Conservation (phyloP, 2,329 filamentous ascomycete species). For the Metarhizium humberi region DNA sequence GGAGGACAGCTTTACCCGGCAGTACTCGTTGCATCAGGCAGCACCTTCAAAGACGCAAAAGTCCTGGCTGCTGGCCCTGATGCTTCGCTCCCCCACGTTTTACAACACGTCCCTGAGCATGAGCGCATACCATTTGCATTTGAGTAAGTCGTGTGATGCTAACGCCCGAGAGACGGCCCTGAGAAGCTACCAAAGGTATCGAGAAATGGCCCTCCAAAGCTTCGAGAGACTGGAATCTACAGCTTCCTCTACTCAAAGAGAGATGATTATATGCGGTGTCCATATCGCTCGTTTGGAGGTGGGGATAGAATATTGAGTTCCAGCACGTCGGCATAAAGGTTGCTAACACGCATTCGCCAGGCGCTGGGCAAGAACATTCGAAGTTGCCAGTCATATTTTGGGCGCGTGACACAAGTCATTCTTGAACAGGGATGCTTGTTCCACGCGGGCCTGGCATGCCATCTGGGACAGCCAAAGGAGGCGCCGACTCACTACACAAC, state of each 20-base stretch:
- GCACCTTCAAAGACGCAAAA: neutral
- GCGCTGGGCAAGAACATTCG: neutral
- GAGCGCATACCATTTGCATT: neutral
- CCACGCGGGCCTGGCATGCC: neutral
- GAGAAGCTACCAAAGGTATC: neutral
- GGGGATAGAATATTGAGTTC: neutral
- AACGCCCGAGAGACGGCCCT: neutral
- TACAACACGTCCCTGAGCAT: slow-evolving; percentile 1
- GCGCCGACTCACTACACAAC: neutral
- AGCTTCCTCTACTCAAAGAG: neutral
- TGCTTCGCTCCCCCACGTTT: slow-evolving; percentile 1
- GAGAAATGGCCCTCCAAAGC: neutral
- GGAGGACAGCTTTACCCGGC: neutral
- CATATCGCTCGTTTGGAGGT: neutral
- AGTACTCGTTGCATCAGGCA: neutral
- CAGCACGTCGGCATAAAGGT: neutral
- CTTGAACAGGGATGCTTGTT: neutral
- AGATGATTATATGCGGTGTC: neutral
- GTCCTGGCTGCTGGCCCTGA: neutral
- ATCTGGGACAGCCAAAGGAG: neutral
- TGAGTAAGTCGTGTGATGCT: neutral
- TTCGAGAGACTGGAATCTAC: neutral
- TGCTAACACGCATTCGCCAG: neutral
- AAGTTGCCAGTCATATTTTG: neutral
- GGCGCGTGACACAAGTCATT: neutral